These are phyloP conservation scores for Vanrija sp. DNA, from an alignment of 1,284 basidiomycete genomes.

Conservation along the genomic window DNA sequence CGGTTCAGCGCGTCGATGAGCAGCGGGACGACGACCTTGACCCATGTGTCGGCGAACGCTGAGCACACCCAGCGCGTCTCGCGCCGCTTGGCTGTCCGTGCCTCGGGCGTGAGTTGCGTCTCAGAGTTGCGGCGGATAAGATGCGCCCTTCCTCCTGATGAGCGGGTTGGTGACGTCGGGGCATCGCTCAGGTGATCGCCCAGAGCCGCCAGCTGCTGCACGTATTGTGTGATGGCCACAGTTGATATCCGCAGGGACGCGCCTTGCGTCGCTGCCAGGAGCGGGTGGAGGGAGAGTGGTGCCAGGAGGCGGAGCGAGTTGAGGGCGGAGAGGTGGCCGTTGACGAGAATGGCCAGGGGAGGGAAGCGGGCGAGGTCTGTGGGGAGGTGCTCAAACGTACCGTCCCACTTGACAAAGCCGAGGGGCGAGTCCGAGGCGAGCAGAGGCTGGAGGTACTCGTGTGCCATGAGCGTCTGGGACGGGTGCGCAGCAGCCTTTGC, in stretches of 20 bases:
- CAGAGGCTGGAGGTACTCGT: constrained; percentile 31
- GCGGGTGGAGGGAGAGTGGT: constrained; percentile 57
- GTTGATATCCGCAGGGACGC: constrained; percentile 50
- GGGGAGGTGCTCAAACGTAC: constrained; percentile 29
- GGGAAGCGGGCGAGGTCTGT: constrained; percentile 67
- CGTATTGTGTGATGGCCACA: constrained; percentile 52
- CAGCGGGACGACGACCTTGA: constrained; percentile 63
- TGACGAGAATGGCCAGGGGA: constrained; percentile 70
- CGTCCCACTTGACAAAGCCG: constrained; percentile 9
- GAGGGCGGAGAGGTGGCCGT: constrained; percentile 67
- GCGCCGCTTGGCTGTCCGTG: constrained; percentile 35
- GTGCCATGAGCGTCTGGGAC: constrained; percentile 35
- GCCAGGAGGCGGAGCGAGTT: constrained; percentile 79
- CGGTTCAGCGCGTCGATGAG: constrained; percentile 62
- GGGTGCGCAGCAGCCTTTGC: constrained; percentile 21
- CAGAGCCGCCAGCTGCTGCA: constrained; percentile 34
- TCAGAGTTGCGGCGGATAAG: constrained; percentile 34
- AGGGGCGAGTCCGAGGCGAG: constrained; percentile 16
- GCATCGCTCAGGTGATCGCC: constrained; percentile 1
- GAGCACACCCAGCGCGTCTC: constrained; percentile 53
- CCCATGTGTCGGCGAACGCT: constrained; percentile 54
- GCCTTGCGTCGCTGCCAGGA: constrained; percentile 56
- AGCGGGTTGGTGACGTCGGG: too few species aligned
- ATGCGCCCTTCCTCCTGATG: constrained; percentile 12
- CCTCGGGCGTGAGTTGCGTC: constrained; percentile 32